phyloP scores from a whole-genome alignment of 2,329 filamentous ascomycete genomes.

The Lasiodiplodia sp. region DNA sequence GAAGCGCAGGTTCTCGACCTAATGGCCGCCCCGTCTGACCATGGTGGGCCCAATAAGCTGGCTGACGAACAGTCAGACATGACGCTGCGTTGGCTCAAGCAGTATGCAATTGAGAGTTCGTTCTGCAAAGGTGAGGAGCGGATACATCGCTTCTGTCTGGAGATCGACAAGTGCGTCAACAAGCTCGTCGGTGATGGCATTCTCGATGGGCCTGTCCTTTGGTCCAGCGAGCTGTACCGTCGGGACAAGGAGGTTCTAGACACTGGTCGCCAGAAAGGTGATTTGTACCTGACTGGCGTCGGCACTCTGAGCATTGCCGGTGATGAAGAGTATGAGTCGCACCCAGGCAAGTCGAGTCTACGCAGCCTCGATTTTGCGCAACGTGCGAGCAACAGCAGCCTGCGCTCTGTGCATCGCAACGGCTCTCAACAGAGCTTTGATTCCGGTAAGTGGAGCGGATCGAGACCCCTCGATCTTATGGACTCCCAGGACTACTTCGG shows the following conservation, averaged over 20 bases:
- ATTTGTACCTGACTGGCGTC: conserved; percentile 55
- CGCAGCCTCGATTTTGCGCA: conserved; percentile 55
- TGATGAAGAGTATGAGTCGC: conserved; percentile 54
- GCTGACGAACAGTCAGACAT: conserved; percentile 94
- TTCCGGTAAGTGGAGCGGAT: conserved; percentile 68
- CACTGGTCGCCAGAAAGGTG: conserved; percentile 58
- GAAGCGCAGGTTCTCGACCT: conserved; percentile 88
- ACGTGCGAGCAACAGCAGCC: conserved; percentile 63
- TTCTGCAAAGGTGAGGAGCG: conserved; percentile 95
- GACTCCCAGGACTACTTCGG: conserved; percentile 77
- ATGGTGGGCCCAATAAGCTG: conserved; percentile 92
- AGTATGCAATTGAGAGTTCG: conserved; percentile 79
- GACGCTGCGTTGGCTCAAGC: conserved; percentile 81
- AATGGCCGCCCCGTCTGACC: conserved; percentile 79
- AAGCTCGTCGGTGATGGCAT: conserved; percentile 86
- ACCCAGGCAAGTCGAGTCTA: conserved; percentile 44
- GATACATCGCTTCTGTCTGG: conserved; percentile 91
- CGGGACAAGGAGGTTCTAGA: conserved; percentile 73
- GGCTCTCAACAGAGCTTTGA: conserved; percentile 75
- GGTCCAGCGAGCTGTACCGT: conserved; percentile 88
- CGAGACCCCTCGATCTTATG: conserved; percentile 66
- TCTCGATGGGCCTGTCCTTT: conserved; percentile 84
- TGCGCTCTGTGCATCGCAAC: conserved; percentile 68
- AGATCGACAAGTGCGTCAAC: conserved; percentile 84
- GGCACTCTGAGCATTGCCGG: conserved; percentile 58